Evolutionary conservation across 2,329 filamentous ascomycete genomes (phyloP).

Genomic region (Neonectria neomacrospora): DNA sequence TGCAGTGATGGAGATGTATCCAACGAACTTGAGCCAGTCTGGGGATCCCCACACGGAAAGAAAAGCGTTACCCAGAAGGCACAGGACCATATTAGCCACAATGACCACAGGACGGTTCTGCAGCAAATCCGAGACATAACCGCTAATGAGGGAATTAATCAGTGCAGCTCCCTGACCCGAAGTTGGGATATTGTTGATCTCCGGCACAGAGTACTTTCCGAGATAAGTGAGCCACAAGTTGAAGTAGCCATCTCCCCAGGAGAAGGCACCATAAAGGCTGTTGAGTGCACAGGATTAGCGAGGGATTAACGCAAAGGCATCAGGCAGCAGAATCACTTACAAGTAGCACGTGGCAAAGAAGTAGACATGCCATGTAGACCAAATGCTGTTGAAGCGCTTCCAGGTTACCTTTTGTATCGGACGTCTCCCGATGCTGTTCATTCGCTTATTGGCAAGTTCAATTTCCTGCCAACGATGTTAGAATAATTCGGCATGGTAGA

Average conservation of each 20-base stretch:
- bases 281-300: not conserved
- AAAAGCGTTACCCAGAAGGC: slow-evolving; percentile 22
- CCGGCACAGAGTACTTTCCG: slow-evolving; percentile 46
- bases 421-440: slow-evolving; percentile 21
- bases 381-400: slow-evolving; percentile 26
- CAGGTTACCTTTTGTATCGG: slow-evolving; percentile 27
- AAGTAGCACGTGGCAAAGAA: slow-evolving; percentile 27
- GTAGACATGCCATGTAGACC: slow-evolving; percentile 28
- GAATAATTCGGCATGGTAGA: not conserved
- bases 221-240: slow-evolving; percentile 52
- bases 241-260: slow-evolving; percentile 45
- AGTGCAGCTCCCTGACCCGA: slow-evolving; percentile 34
- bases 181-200: slow-evolving; percentile 58
- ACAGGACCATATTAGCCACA: slow-evolving; percentile 28
- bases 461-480: slow-evolving; percentile 10
- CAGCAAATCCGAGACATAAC: slow-evolving; percentile 18
- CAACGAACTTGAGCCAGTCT: slow-evolving; percentile 25
- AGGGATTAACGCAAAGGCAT: not conserved
- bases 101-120: slow-evolving; percentile 26
- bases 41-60: slow-evolving; percentile 23
- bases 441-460: slow-evolving; percentile 17
- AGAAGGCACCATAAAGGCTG: slow-evolving; percentile 25
- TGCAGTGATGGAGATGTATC: slow-evolving; percentile 27
- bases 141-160: slow-evolving; percentile 28
- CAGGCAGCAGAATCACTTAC: not conserved